Percentiles rank a stretch among this genome's conserved stretches.
Evolutionary conservation across 1,284 basidiomycete genomes (phyloP).

Genomic region (Cryptococcus depauperatus): DNA sequence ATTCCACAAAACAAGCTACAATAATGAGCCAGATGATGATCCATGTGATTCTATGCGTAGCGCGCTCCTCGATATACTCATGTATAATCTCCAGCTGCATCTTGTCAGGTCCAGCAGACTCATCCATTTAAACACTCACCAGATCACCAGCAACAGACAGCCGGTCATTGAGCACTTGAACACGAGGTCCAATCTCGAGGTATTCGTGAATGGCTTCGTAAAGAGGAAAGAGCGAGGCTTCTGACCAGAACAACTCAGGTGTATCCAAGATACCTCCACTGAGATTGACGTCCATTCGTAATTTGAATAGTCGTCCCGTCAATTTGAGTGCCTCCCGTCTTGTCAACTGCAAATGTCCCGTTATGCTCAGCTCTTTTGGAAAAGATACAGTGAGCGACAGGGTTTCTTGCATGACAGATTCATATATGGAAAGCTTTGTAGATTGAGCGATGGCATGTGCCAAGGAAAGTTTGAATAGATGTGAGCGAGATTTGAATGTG

Average conservation of each 20-base stretch:
- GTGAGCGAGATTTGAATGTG: slow-evolving; percentile 76
- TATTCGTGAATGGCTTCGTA: slow-evolving; percentile 93
- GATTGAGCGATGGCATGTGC: slow-evolving; percentile 92
- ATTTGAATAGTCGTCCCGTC: slow-evolving; percentile 79
- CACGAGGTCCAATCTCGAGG: slow-evolving; percentile 80
- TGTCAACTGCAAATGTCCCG: slow-evolving; percentile 68
- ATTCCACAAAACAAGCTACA: slow-evolving; percentile 62
- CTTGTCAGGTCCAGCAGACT: neutral
- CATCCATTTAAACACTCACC: slow-evolving; percentile 48
- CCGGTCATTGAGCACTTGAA: slow-evolving; percentile 82
- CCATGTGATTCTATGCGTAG: slow-evolving; percentile 91
- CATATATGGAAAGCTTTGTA: slow-evolving; percentile 82
- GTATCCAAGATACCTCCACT: slow-evolving; percentile 88
- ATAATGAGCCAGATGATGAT: slow-evolving; percentile 93
- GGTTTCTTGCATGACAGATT: slow-evolving; percentile 69
- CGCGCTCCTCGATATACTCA: slow-evolving; percentile 81
- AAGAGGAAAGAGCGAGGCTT: slow-evolving; percentile 76
- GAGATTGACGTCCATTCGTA: slow-evolving; percentile 82
- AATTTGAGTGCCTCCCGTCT: slow-evolving; percentile 73
- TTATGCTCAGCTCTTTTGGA: slow-evolving; percentile 72
- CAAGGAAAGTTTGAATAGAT: slow-evolving; percentile 65
- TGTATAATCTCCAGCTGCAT: slow-evolving; percentile 79
- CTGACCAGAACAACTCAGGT: slow-evolving; percentile 91
- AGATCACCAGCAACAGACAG: slow-evolving; percentile 79
- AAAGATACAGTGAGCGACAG: slow-evolving; percentile 74